These are phyloP conservation scores for Ganoderma meredithae DNA, from an alignment of 1,284 basidiomycete species.

Conservation along the genomic window DNA sequence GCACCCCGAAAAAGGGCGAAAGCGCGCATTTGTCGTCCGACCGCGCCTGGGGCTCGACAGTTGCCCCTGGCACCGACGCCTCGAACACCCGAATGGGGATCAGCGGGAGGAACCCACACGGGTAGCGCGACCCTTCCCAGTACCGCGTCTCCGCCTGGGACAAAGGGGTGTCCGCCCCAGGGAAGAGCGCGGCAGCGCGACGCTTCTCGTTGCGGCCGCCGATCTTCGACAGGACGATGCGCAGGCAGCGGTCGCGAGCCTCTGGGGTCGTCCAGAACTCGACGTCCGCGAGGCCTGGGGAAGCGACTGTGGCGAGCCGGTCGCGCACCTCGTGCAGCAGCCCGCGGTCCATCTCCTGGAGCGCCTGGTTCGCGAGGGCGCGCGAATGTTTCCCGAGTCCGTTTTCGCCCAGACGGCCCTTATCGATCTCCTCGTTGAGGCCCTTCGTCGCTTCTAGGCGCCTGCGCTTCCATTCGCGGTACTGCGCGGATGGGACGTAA, in stretches of 20 bases:
- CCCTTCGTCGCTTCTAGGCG: constrained; percentile 34
- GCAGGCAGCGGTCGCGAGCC: constrained; percentile 70
- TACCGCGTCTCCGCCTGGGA: constrained; percentile 51
- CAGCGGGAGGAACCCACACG: constrained; percentile 55
- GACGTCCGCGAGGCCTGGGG: constrained; percentile 38
- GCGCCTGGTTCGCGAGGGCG: constrained; percentile 67
- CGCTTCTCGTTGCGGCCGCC: constrained; percentile 69
- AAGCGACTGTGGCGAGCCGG: constrained; percentile 42
- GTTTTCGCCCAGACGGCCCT: constrained; percentile 34
- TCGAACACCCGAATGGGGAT: constrained; percentile 63
- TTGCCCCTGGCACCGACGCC: constrained; percentile 31
- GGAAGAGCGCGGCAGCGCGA: constrained; percentile 65
- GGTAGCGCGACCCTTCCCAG: constrained; percentile 72
- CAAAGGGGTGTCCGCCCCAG: constrained; percentile 20
- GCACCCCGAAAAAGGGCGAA: constrained; percentile 51
- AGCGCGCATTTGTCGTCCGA: constrained; percentile 8
- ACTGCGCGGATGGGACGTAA: constrained; percentile 64
- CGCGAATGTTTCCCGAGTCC: constrained; percentile 59
- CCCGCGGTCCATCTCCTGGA: constrained; percentile 76
- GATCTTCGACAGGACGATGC: constrained; percentile 72
- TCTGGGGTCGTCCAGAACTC: constrained; percentile 84
- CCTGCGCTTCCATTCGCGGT: constrained; percentile 65
- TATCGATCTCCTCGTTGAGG: constrained; percentile 34
- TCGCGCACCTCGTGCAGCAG: constrained; percentile 70
- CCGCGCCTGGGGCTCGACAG: constrained; percentile 5